Evolutionary conservation across 2,329 filamentous ascomycete species (phyloP).

Genomic region (Ascochyta viciae-villosae): DNA sequence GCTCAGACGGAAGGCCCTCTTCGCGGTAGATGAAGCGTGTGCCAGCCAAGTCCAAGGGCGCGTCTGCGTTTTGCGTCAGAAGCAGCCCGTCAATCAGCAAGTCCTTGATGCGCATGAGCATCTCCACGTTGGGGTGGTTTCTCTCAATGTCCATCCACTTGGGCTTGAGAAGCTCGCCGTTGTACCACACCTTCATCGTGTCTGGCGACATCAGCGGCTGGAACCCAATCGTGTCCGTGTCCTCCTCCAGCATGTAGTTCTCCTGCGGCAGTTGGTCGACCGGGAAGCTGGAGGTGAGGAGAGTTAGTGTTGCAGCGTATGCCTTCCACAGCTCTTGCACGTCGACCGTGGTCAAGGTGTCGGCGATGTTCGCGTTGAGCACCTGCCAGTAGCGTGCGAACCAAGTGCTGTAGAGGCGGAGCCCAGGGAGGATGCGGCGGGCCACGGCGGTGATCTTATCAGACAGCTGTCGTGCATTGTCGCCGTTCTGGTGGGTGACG

Average conservation of each 20-base stretch:
- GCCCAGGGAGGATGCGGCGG: conserved; percentile 67
- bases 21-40: conserved; percentile 62
- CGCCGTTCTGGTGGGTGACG: conserved; percentile 52
- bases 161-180: conserved; percentile 57
- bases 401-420: conserved; percentile 75
- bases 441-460: conserved; percentile 65
- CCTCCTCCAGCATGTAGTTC: conserved; percentile 71
- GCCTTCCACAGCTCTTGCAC: conserved; percentile 70
- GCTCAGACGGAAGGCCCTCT: conserved; percentile 59
- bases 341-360: conserved; percentile 62
- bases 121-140: conserved; percentile 67
- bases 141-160: conserved; percentile 62
- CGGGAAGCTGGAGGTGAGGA: conserved; percentile 66
- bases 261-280: conserved; percentile 62
- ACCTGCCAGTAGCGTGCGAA: conserved; percentile 63
- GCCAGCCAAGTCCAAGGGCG: conserved; percentile 58
- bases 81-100: conserved; percentile 68
- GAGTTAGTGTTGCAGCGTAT: conserved; percentile 68
- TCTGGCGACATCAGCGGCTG: conserved; percentile 62
- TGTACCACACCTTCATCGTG: conserved; percentile 61
- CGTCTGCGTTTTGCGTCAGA: conserved; percentile 60
- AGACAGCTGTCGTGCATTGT: conserved; percentile 45
- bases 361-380: conserved; percentile 61
- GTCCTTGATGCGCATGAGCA: conserved; percentile 70
- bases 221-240: conserved; percentile 71